Base-by-base conservation (phyloP, 305 asterid genomes). In the Rubia peregrina region DNA sequence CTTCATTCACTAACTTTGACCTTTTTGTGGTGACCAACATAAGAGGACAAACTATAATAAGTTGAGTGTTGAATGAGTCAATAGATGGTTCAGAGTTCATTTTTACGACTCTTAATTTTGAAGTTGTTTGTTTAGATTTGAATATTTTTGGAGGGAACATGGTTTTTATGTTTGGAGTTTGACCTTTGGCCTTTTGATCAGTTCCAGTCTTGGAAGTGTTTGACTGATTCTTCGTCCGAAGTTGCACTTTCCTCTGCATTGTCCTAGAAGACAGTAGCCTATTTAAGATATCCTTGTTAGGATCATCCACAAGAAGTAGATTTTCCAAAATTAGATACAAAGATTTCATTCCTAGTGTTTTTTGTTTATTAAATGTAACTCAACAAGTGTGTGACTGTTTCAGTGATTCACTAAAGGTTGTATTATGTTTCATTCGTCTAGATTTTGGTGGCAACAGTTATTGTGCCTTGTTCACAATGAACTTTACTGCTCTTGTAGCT, bases 401-500 rank as follows among this genome's bases (percentile, higher is more conserved):
- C 14, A 33, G 5, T 51, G n/a, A 17, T 41, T n/a, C 38, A 11
- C 33, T 14, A 0, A 12, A 1, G 2, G 22, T 24, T 3, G 0
- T 7, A 26, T 17, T 40, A 42, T 24, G 19, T 68, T 4, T 61
- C 56, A 7, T 3, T 40, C 9, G 42, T 65, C 42, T 63, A 53
- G 49, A 63, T 38, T 51, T 8, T 51, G 7, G 30, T 10, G 24
- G 17, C n/a, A 30, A 30, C 24, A 64, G 36, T 42, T 44, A 9
- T 40, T 19, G 13, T 43, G 33, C 7, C 43, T 57, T 46, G 44
- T 46, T 5, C 13, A n/a, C 71, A 65, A 80, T 64, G 22, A 38
- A 3, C 14, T 24, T 55, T 71, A 65, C 74, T 74, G 16, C 49
- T 59, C 64, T 78, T 74, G 71, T 63, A 77, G 72, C 65, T 80